Base-by-base conservation (phyloP, 768 basidiomycete species). In the Amanita exitialis region DNA sequence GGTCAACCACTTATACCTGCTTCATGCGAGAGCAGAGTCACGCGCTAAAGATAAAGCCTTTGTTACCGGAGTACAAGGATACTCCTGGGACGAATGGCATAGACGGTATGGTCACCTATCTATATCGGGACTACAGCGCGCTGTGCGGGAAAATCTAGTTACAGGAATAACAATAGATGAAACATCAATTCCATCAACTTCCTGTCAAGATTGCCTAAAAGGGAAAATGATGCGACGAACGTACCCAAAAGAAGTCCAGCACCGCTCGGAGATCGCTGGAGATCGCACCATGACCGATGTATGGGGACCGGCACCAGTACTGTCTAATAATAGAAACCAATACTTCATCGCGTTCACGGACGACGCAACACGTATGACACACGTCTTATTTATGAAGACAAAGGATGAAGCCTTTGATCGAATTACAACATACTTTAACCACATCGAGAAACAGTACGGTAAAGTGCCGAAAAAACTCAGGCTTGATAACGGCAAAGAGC, bases 301-400 rank as follows among this genome's bases (percentile, higher is more conserved):
- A 1, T 53, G 52, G 45, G 52, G 46, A 28, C 46, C 47, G 3
- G 36, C 46, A 16, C 44, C 27, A 3, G 10, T 44, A 7, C 25
- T 34, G 18, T 53, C 53, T 7, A 42, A 34, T 25, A n/a, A 34
- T 4, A 36, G 16, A 20, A 2, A 36, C 16, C 20, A 21, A 2
- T 53, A 53, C 23, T 53, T 41, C 32, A 44, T 53, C 16, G 3
- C 23, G 6, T 53, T 53, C 38, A 53, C 30, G 18, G 48, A 53
- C 32, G 35, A 53, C 35, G 36, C 30, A 10, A 41, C 30, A 44
- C 20, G 27, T 6, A 27, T 27, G 49, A 27, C 23, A 13, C 20
- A 21, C 21, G 16, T 50, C 16, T 13, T 37, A 32, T 53, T 53
- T 30, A 13, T 53, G 20, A 44, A 39, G 23, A 39, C 18, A 10